These are phyloP conservation scores for Aspergillus hortae DNA, from an alignment of 2,329 filamentous ascomycete species.

Conservation along the genomic window DNA sequence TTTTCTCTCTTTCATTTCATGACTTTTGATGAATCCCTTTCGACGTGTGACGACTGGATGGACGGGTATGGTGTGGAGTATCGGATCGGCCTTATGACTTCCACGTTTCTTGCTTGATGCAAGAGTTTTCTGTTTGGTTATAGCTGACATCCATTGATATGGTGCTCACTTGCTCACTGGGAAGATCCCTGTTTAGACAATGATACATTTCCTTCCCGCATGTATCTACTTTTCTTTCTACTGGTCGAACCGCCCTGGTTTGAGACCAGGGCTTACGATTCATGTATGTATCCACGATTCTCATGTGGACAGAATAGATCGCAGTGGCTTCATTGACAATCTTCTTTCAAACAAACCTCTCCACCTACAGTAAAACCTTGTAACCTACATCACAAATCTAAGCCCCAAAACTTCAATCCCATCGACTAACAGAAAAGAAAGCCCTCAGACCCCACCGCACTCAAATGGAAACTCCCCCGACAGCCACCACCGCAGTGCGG, in stretches of 20 bases:
- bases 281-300: neutral
- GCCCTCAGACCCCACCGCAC: no score
- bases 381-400: no score
- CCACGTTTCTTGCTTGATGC: constrained; percentile 4
- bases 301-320: neutral
- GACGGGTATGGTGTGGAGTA: neutral
- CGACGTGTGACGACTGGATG: neutral
- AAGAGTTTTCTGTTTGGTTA: constrained; percentile 1
- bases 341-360: neutral
- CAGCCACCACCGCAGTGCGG: no score
- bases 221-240: neutral
- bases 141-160: neutral
- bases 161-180: neutral
- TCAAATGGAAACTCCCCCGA: no score
- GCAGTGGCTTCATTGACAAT: neutral
- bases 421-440: no score
- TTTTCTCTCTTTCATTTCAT: constrained; percentile 2
- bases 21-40: neutral
- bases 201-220: neutral
- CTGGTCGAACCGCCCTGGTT: neutral
- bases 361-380: neutral
- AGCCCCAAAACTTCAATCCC: no score
- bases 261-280: neutral
- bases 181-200: neutral
- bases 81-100: neutral